Percentiles rank a stretch among this genome's conserved stretches.
phyloP scores from a whole-genome alignment of 257 asterid species.

The Verbascum thapsus region DNA sequence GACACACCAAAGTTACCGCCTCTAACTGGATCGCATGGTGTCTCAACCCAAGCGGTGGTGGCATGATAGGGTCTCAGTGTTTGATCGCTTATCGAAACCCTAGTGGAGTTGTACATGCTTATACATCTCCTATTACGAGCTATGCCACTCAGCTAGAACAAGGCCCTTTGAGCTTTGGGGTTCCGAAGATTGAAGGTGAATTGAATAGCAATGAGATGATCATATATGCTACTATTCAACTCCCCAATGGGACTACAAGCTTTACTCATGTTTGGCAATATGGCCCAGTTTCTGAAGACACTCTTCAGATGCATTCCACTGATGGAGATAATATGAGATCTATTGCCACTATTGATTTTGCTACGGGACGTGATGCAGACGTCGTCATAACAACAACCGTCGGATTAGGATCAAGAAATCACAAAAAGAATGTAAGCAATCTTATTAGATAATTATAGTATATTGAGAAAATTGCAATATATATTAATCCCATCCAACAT shows the following conservation, averaged over 20 bases:
- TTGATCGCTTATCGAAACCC: no score
- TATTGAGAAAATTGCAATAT: no score
- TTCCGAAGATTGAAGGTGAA: slow-evolving; percentile 32
- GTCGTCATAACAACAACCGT: slow-evolving; percentile 11
- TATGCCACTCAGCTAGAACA: no score
- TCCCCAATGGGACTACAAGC: slow-evolving; percentile 40
- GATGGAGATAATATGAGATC: slow-evolving; percentile 28
- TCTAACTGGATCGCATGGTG: no score
- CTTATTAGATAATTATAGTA: no score
- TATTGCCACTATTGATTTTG: slow-evolving; percentile 37
- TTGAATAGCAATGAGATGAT: slow-evolving; percentile 13
- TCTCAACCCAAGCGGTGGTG: no score
- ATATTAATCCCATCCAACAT: no score
- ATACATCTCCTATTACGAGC: no score
- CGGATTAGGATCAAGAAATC: not conserved
- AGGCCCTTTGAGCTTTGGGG: no score
- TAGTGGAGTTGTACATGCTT: no score
- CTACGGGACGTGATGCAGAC: slow-evolving; percentile 26
- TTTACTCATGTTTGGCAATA: slow-evolving; percentile 50
- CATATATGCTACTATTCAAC: slow-evolving; percentile 40
- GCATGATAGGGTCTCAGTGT: no score
- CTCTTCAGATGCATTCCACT: not conserved
- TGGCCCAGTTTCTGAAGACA: slow-evolving; percentile 37
- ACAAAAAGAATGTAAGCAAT: slow-evolving; percentile 41
- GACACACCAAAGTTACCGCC: no score